Evolutionary conservation across 495 filamentous ascomycete species (phyloP).

Genomic region (Cercophora scortea): DNA sequence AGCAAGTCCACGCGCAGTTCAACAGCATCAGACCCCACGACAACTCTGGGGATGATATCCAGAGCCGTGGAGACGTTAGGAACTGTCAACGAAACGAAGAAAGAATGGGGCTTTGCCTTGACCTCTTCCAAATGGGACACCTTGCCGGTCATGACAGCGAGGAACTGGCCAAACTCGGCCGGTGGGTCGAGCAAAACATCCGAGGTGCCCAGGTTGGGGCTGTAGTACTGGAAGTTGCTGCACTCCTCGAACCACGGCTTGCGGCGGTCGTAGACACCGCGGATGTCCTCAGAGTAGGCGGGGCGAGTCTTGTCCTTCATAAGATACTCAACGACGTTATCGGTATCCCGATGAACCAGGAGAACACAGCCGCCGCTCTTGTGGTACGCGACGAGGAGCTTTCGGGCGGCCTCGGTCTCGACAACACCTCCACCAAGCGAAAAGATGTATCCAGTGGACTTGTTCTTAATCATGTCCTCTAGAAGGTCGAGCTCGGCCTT

Average conservation of each 20-base stretch:
- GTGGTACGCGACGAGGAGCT: slow-evolving; percentile 66
- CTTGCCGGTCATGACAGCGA: slow-evolving; percentile 64
- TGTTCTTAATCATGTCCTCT: slow-evolving; percentile 61
- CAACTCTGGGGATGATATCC: slow-evolving; percentile 60
- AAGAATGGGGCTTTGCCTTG: slow-evolving; percentile 66
- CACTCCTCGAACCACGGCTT: slow-evolving; percentile 90
- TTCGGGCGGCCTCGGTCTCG: slow-evolving; percentile 74
- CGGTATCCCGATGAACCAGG: slow-evolving; percentile 79
- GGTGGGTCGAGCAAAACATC: slow-evolving; percentile 53
- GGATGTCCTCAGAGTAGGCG: slow-evolving; percentile 90
- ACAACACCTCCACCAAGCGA: slow-evolving; percentile 93
- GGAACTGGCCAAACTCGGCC: slow-evolving; percentile 73
- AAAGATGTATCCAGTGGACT: slow-evolving; percentile 70
- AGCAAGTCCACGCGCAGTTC: slow-evolving; percentile 92
- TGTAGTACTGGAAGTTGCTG: slow-evolving; percentile 93
- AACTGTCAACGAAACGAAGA: slow-evolving; percentile 87
- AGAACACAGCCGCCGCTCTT: slow-evolving; percentile 81
- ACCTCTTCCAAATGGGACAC: slow-evolving; percentile 55
- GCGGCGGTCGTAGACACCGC: slow-evolving; percentile 82
- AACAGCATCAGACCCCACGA: slow-evolving; percentile 84
- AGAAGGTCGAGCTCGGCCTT: slow-evolving; percentile 72
- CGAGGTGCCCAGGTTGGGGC: slow-evolving; percentile 55
- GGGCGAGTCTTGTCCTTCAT: slow-evolving; percentile 85
- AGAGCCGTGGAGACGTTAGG: slow-evolving; percentile 59
- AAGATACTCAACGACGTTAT: slow-evolving; percentile 83